Base-by-base conservation (phyloP, 768 basidiomycete species). In the Tylopilus intermedius region DNA sequence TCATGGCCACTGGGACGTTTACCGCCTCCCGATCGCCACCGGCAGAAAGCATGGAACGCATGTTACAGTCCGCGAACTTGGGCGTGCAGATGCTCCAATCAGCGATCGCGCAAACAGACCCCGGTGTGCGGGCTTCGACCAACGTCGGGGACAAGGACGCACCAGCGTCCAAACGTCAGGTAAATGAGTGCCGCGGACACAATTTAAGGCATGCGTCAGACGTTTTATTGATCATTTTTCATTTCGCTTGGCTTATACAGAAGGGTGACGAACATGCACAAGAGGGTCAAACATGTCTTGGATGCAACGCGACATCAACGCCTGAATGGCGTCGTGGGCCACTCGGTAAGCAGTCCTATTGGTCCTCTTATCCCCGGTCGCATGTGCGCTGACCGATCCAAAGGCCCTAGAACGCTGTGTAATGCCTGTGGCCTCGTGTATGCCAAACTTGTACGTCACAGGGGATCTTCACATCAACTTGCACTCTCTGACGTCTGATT, bases 381-480 rank as follows among this genome's bases (percentile, higher is more conserved):
- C 58, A 50, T 59, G 58, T 58, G 54, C 48, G 37, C 45, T 71
- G 63, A 71, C 13, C 55, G 45, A 55, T 60, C 57, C 54, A 58
- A 56, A 89, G 88, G 88, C 47, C 88, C 88, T 22, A 79, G 89
- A 64, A 90, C 88, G 50, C 72, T 91, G 49, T 91, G 88, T 67
- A 91, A 91, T 66, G 88, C 88, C 10, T 91, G 88, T 68, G 88
- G 88, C 49, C 79, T 91, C 58, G 88, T 91, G 54, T 91, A 89
- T 67, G 89, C 88, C 50, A 91, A 91, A 73, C 76, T 90, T 69
- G 88, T 90, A 68, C 65, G 83, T 77, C 60, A 69, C 59, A 61
- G 55, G 59, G 49, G 62, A 51, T 56, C 52, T 59, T 58, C 49
- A 51, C 56, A 50, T 60, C 49, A 42, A 32, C 49, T 37, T 47